Conservation (phyloP, 2,329 filamentous ascomycete species). For the Fusarium marasasianum region DNA sequence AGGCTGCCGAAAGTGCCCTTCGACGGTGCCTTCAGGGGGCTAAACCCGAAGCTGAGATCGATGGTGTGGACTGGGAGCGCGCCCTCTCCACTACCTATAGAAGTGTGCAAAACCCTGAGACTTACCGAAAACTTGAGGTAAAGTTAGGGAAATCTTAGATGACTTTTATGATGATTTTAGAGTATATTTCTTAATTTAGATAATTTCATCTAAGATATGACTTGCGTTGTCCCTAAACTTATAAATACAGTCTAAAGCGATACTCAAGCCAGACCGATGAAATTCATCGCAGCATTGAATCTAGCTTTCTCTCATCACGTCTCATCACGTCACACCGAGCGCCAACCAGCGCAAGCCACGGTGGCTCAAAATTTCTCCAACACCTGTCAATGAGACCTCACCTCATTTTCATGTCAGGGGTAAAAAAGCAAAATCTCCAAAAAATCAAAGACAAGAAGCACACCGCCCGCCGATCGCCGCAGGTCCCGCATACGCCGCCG, state of each 20-base stretch:
- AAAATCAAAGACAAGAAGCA: not conserved
- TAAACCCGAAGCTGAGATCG: conserved; percentile 39
- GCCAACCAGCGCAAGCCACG: conserved; percentile 4
- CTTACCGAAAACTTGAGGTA: conserved; percentile 51
- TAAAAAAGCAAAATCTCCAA: conserved; percentile 10
- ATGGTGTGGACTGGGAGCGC: conserved; percentile 61
- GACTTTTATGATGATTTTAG: not conserved
- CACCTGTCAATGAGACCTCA: not conserved
- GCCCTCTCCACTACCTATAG: conserved; percentile 59
- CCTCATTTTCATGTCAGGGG: conserved; percentile 10
- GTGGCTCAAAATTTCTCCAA: conserved; percentile 27
- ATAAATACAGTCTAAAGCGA: too few relatives aligned
- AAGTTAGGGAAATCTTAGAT: conserved; percentile 25
- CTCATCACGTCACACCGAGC: not conserved
- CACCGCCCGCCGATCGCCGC: conserved; percentile 27
- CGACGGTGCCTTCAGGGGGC: conserved; percentile 48
- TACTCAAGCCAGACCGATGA: not conserved
- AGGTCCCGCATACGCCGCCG: conserved; percentile 25
- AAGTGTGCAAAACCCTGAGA: conserved; percentile 59
- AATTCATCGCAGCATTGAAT: too few relatives aligned
- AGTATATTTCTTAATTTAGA: not conserved
- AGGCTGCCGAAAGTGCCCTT: conserved; percentile 62
- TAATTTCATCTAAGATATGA: not conserved
- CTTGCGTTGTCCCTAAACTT: not conserved
- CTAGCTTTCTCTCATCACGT: not conserved